phyloP scores from a whole-genome alignment of 2,329 filamentous ascomycete species.

The Chaetomium olivaceum region DNA sequence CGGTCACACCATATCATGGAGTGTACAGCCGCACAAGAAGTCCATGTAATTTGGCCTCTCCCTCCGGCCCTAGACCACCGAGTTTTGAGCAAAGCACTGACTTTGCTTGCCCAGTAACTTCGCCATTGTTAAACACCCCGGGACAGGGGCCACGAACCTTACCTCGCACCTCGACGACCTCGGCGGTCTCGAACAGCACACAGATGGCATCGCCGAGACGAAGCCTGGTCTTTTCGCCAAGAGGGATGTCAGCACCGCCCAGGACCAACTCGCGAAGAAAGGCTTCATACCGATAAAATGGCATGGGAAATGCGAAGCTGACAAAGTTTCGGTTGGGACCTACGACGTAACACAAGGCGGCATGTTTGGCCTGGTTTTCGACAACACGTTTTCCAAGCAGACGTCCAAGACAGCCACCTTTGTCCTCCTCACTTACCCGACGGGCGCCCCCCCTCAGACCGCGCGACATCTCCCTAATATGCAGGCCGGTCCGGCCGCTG shows the following conservation, averaged over 20 bases:
- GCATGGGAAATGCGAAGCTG: constrained; percentile 93
- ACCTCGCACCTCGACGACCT: constrained; percentile 47
- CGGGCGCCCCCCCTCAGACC: constrained; percentile 73
- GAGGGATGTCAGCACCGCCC: constrained; percentile 61
- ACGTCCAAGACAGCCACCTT: constrained; percentile 94
- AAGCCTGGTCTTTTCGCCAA: constrained; percentile 53
- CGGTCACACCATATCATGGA: constrained; percentile 94
- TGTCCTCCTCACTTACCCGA: constrained; percentile 90
- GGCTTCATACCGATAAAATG: constrained; percentile 74
- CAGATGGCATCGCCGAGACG: constrained; percentile 44
- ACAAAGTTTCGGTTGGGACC: constrained; percentile 89
- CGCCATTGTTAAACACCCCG: constrained; percentile 95
- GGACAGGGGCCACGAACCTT: constrained; percentile 60
- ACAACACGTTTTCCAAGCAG: constrained; percentile 98
- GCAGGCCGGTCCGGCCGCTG: constrained; percentile 44
- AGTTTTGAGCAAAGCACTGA: constrained; percentile 10
- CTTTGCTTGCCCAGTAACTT: constrained; percentile 66
- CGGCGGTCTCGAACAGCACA: constrained; percentile 44
- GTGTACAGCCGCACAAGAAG: constrained; percentile 95
- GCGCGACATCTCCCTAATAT: constrained; percentile 68
- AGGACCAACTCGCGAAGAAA: constrained; percentile 65
- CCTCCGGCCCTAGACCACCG: background rate
- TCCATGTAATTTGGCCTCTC: constrained; percentile 65
- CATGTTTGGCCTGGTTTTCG: constrained; percentile 95
- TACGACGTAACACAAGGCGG: constrained; percentile 82